Evolutionary conservation across 768 basidiomycete genomes (phyloP).

Genomic region (Mycena maculata): DNA sequence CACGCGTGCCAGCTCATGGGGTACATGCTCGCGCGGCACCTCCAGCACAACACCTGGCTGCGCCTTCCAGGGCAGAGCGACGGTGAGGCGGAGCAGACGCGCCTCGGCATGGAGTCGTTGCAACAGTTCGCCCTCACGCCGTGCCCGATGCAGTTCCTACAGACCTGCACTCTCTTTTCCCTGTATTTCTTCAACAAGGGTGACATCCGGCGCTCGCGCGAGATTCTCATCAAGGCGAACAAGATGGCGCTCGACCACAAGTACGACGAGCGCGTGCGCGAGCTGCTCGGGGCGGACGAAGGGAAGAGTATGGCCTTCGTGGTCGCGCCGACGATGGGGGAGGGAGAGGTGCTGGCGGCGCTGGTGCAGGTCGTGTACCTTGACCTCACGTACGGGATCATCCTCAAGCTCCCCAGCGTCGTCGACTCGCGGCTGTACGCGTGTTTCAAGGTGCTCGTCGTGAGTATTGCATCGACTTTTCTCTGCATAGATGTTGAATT

Average conservation of each 20-base stretch:
- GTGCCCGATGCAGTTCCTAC: constrained; percentile 7
- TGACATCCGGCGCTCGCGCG: constrained; percentile 12
- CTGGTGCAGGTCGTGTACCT: constrained; percentile 24
- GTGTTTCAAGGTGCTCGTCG: neutral
- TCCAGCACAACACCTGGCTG: neutral
- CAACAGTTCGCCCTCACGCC: neutral
- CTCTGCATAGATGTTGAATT: neutral
- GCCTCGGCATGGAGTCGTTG: neutral
- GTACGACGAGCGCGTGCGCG: constrained; percentile 1
- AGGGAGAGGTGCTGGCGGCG: constrained; percentile 12
- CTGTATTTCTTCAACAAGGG: constrained; percentile 28
- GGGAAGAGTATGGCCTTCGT: neutral
- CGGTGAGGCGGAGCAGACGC: constrained; percentile 18
- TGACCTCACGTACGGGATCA: constrained; percentile 19
- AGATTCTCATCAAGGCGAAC: constrained; percentile 3
- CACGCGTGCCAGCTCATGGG: constrained; percentile 30
- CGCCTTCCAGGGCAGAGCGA: constrained; percentile 6
- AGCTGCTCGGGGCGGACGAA: neutral
- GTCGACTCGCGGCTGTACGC: constrained; percentile 3
- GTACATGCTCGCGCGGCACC: constrained; percentile 24
- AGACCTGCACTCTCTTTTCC: constrained; percentile 13
- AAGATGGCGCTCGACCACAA: neutral
- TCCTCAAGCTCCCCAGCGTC: constrained; percentile 14
- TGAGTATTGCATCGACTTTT: neutral
- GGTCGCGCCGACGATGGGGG: neutral